These are phyloP conservation scores for Populus alba DNA, from an alignment of 345 rosid species.

Conservation along the genomic window DNA sequence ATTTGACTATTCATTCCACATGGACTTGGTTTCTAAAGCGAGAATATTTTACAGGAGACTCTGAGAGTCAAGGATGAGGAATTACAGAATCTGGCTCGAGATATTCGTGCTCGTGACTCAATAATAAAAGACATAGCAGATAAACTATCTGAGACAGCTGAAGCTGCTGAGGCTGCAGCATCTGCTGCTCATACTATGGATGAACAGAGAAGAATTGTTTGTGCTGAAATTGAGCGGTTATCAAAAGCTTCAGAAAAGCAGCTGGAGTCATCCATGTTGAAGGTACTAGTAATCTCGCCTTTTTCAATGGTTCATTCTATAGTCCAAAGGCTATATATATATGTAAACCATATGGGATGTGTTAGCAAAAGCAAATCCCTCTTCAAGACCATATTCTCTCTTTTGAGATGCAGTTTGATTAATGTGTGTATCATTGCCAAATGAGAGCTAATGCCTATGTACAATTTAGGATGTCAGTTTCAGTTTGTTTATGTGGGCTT, in stretches of 20 bases:
- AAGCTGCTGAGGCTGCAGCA: conserved; percentile 98
- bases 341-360: neutral
- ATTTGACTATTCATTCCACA: conserved; percentile 12
- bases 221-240: conserved; percentile 71
- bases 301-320: neutral
- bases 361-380: neutral
- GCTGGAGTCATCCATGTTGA: conserved; percentile 46
- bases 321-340: neutral
- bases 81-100: conserved; percentile 78
- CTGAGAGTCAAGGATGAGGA: conserved; percentile 95
- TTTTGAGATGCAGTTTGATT: neutral
- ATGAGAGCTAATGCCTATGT: neutral
- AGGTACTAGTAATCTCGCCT: conserved; percentile 41
- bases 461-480: neutral
- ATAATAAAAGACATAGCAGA: conserved; percentile 88
- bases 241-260: conserved; percentile 58
- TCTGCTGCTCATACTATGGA: conserved; percentile 90
- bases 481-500: conserved; percentile 13
- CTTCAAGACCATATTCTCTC: neutral
- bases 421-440: neutral
- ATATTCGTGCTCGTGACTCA: conserved; percentile 87
- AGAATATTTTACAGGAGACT: conserved; percentile 66
- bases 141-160: conserved; percentile 89
- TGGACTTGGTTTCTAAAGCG: conserved; percentile 9
- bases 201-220: conserved; percentile 78